These are phyloP conservation scores for Diddensiella caesifluorescens DNA, from an alignment of 805 yeast genomes.

Conservation along the genomic window DNA sequence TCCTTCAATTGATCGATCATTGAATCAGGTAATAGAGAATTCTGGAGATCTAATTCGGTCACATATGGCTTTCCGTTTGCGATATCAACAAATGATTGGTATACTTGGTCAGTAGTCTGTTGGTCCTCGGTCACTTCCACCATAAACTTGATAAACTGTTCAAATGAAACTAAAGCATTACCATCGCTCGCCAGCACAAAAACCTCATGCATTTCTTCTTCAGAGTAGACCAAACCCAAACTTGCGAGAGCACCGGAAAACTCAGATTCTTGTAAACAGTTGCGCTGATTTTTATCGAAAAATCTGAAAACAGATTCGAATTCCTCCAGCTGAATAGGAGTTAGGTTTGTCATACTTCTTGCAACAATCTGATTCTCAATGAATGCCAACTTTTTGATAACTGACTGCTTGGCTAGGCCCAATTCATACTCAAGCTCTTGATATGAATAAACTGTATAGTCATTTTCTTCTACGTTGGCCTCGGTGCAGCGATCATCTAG, in stretches of 20 bases:
- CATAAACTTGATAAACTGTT: constrained; percentile 34
- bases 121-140: constrained; percentile 38
- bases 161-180: constrained; percentile 27
- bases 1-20: constrained; percentile 29
- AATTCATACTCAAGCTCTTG: constrained; percentile 38
- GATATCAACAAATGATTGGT: constrained; percentile 37
- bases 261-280: constrained; percentile 38
- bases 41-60: constrained; percentile 37
- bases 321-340: constrained; percentile 38
- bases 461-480: constrained; percentile 38
- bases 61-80: constrained; percentile 38
- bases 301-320: constrained; percentile 42
- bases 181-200: constrained; percentile 31
- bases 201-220: constrained; percentile 36
- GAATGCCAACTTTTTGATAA: constrained; percentile 38
- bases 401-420: constrained; percentile 34
- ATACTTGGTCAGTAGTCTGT: constrained; percentile 35
- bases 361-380: constrained; percentile 40
- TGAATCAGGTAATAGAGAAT: constrained; percentile 32
- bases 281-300: constrained; percentile 36
- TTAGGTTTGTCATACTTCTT: constrained; percentile 30
- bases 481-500: constrained; percentile 28
- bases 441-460: constrained; percentile 33
- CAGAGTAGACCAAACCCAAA: constrained; percentile 36
- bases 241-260: constrained; percentile 41